Evolutionary conservation across 2,329 filamentous ascomycete genomes (phyloP).

Genomic region (Pseudogymnoascus sp.): DNA sequence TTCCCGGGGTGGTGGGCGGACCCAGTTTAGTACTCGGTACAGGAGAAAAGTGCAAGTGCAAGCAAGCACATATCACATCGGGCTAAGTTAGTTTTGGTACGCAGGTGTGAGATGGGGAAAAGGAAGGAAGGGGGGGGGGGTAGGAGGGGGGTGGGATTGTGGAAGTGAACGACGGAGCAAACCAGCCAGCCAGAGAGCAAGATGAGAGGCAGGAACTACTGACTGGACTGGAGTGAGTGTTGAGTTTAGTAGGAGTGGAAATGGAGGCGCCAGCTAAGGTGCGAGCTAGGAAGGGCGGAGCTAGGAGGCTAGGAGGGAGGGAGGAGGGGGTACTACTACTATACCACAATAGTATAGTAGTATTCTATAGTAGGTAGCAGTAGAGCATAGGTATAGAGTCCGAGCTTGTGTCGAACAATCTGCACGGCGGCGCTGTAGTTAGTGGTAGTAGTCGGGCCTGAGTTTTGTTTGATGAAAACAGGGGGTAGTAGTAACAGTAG

Average conservation of each 20-base stretch:
- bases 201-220: background rate
- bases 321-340: background rate
- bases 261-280: background rate
- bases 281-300: background rate
- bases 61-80: background rate
- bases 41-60: background rate
- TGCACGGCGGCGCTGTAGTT: background rate
- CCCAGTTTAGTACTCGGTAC: background rate
- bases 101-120: background rate
- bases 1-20: background rate
- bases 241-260: background rate
- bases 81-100: background rate
- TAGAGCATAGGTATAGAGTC: background rate
- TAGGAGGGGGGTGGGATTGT: background rate
- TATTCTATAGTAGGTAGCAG: background rate
- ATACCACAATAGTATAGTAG: background rate
- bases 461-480: background rate
- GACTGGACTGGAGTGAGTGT: background rate
- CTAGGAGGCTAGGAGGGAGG: background rate
- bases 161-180: background rate
- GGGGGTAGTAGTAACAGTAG: background rate
- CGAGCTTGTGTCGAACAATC: background rate
- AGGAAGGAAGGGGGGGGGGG: background rate
- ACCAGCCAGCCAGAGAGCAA: background rate
- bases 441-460: background rate